phyloP scores from a whole-genome alignment of 2,329 filamentous ascomycete genomes.

The Trichoderma citrinoviride region DNA sequence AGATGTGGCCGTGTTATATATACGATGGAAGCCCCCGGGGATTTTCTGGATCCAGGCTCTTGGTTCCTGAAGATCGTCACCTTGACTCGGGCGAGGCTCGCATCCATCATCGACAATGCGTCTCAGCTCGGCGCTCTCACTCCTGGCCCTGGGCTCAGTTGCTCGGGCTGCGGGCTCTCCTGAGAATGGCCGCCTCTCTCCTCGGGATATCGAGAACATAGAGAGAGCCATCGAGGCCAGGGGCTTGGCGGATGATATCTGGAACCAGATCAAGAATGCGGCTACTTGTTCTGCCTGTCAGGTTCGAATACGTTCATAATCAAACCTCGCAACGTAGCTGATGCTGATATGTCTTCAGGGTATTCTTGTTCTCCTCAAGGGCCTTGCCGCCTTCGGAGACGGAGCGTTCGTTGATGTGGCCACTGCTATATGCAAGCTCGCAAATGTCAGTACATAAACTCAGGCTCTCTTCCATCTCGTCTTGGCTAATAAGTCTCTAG shows the following conservation, averaged over 20 bases:
- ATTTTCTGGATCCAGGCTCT: background rate
- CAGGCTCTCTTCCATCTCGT: no score
- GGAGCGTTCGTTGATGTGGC: conserved; percentile 37
- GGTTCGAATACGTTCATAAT: conserved; percentile 22
- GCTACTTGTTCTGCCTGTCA: conserved; percentile 30
- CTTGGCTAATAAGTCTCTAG: conserved; percentile 29
- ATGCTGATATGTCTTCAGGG: conserved; percentile 18
- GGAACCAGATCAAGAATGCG: conserved; percentile 28
- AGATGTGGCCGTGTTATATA: background rate
- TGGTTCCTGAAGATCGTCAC: background rate
- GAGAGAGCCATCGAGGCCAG: conserved; percentile 20
- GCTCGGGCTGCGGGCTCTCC: conserved; percentile 11
- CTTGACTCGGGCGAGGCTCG: background rate
- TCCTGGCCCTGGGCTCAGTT: conserved; percentile 24
- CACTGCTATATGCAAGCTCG: conserved; percentile 35
- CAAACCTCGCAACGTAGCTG: background rate
- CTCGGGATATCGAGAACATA: conserved; percentile 15
- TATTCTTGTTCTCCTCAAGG: conserved; percentile 41
- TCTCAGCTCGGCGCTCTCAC: conserved; percentile 19
- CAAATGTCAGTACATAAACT: conserved; percentile 28
- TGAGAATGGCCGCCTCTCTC: background rate
- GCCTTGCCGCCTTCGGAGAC: conserved; percentile 44
- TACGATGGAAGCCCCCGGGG: background rate
- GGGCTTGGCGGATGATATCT: conserved; percentile 26
- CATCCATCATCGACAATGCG: conserved; percentile 22